Conservation (phyloP, 257 asterid genomes). For the Misopates orontium region DNA sequence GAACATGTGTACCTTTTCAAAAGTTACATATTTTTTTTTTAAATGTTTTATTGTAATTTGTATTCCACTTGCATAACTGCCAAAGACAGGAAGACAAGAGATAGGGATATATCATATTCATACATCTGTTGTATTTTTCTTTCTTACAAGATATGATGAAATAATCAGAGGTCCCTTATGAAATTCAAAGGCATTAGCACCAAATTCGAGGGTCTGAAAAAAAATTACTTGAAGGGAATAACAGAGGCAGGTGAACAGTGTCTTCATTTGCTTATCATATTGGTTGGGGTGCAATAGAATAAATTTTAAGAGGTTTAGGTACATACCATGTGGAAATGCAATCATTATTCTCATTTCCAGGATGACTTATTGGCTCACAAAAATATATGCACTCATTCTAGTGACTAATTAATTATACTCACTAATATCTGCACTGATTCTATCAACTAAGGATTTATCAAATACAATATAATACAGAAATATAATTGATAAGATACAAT, state of each 20-base stretch:
- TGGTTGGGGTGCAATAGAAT: not conserved
- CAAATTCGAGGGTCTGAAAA: not conserved
- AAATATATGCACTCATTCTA: not conserved
- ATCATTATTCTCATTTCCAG: constrained; percentile 24
- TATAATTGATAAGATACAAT: no score
- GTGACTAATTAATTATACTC: not conserved
- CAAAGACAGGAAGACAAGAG: constrained; percentile 22
- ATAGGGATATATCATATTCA: constrained; percentile 1
- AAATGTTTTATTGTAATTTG: constrained; percentile 23
- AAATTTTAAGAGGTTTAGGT: not conserved
- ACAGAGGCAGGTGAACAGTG: constrained; percentile 16
- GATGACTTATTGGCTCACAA: constrained; percentile 14
- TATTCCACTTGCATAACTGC: constrained; percentile 39
- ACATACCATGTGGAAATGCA: constrained; percentile 18
- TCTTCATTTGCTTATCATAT: constrained; percentile 23
- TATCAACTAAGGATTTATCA: not conserved
- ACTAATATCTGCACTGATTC: not conserved
- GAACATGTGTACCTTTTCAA: constrained; percentile 33
- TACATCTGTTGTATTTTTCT: not conserved
- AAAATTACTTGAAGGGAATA: not conserved
- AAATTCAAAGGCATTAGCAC: not conserved
- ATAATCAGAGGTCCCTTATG: not conserved
- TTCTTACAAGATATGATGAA: constrained; percentile 11
- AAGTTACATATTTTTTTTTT: constrained; percentile 22
- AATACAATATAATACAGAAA: no score